Percentiles rank a stretch among this genome's conserved stretches.
phyloP scores from a whole-genome alignment of 768 basidiomycete species.

The Sistotremastrum niveocremeum region DNA sequence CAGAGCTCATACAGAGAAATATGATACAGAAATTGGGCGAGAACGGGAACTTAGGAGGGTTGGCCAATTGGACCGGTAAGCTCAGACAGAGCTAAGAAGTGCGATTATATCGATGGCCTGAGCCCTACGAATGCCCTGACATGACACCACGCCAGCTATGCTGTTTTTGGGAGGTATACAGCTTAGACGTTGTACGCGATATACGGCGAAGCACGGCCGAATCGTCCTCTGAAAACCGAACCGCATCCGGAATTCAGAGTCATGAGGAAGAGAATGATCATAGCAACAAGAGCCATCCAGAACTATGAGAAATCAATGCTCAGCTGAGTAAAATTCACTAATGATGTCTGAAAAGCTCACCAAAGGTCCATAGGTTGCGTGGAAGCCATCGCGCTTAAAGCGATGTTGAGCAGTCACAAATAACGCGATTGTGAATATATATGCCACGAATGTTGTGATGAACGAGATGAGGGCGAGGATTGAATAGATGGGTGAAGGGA shows the following conservation, averaged over 20 bases:
- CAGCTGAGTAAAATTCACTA: neutral
- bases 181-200: no score
- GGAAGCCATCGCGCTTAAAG: constrained; percentile 9
- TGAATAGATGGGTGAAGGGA: constrained; percentile 10
- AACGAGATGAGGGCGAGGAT: constrained; percentile 9
- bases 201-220: no score
- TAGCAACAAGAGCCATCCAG: constrained; percentile 15
- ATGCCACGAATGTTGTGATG: constrained; percentile 9
- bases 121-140: no score
- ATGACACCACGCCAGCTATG: no score
- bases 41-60: no score
- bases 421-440: constrained; percentile 9
- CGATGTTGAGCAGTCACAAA: constrained; percentile 9
- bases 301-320: constrained; percentile 5
- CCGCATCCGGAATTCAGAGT: constrained; percentile 12
- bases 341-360: neutral
- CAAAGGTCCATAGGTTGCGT: constrained; percentile 6
- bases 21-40: no score
- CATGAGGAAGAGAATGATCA: constrained; percentile 8
- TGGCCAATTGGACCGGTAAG: no score
- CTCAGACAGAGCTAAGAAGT: no score
- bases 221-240: constrained; percentile 9
- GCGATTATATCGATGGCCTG: no score
- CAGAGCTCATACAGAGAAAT: no score
- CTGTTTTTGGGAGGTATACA: no score